Percentiles rank a stretch among this genome's conserved stretches.
These are phyloP conservation scores for Aspergillus sp. DNA, from an alignment of 2,329 filamentous ascomycete species.

Conservation along the genomic window DNA sequence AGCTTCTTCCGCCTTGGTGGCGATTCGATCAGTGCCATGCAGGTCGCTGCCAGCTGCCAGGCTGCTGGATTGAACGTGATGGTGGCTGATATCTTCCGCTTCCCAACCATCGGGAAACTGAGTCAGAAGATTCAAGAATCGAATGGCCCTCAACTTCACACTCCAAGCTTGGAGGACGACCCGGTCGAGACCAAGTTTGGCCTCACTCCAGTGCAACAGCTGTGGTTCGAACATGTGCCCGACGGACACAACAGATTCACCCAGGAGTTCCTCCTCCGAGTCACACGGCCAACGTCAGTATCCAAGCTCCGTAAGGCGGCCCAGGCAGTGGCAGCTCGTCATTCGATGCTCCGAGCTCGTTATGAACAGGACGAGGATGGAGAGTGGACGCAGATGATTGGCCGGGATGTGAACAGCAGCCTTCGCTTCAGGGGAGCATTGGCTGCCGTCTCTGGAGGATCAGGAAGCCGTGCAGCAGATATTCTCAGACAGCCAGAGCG, in stretches of 20 bases:
- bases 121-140: too few relatives aligned
- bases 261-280: constrained; percentile 9
- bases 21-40: constrained; percentile 1
- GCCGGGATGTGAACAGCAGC: not conserved
- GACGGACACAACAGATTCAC: constrained; percentile 6
- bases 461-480: too few relatives aligned
- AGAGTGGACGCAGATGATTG: constrained; percentile 4
- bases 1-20: constrained; percentile 3
- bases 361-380: constrained; percentile 1
- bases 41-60: not conserved
- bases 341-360: constrained; percentile 14
- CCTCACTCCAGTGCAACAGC: constrained; percentile 10
- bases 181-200: not conserved
- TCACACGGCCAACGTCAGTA: not conserved
- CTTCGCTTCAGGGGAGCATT: not conserved
- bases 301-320: not conserved
- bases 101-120: not conserved
- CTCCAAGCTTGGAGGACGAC: too few relatives aligned
- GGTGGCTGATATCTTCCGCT: not conserved
- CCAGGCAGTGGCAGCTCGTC: constrained; percentile 3
- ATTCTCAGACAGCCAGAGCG: not conserved
- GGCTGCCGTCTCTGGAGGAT: not conserved
- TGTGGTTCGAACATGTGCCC: constrained; percentile 4
- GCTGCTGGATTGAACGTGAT: constrained; percentile 1
- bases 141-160: too few relatives aligned